Base-by-base conservation (phyloP, 345 rosid genomes). In the Bruguiera parviflora region DNA sequence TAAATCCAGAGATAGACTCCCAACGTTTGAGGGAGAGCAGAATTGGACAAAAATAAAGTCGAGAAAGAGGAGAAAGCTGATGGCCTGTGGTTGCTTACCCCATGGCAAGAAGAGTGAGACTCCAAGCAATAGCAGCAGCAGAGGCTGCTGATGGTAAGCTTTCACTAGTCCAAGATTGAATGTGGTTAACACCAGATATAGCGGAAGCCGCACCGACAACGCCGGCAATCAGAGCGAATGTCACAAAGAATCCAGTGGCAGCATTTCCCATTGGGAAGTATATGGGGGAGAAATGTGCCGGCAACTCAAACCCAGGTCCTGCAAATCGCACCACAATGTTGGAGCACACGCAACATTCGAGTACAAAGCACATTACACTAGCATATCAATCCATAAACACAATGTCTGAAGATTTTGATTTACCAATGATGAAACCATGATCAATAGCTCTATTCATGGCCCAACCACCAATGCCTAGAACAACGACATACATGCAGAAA, bases 221-320 rank as follows among this genome's bases (percentile, higher is more conserved):
- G 55, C 93, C 98, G 20, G 98, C 97, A 16, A 94, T 76, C 78
- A 91, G 62, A 65, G 96, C 78, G 58, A 91, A 94, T 8, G 78
- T 86, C 64, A 91, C 91, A 20, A 94, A 91, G 82, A 91, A 94
- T 57, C 98, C 98, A 0, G 98, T 94, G 11, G 99, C 99, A 15
- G 92, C 92, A 61, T 94, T 94, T 16, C 99, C 96, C 96, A 94
- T 94, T 0, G 97, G 97, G 77, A 91, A 94, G 75, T 82, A 77
- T 67, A 94, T 86, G 0, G 99, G 96, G 8, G 97, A 94, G 77
- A 94, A 94, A 83, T 94, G 96, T 0, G 89, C 92, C 0, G 99
- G 97, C 47, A 94, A 96, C 13, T 79, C 70, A 9, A 74, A 84
- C 9, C 72, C 92, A 47, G 95, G 84, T 43, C 95, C 97, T 93